A percentile compares a stretch with the other conserved stretches of the same genome.
Evolutionary conservation across 2,329 filamentous ascomycete genomes (phyloP).

Genomic region (Sclerotinia nivalis): DNA sequence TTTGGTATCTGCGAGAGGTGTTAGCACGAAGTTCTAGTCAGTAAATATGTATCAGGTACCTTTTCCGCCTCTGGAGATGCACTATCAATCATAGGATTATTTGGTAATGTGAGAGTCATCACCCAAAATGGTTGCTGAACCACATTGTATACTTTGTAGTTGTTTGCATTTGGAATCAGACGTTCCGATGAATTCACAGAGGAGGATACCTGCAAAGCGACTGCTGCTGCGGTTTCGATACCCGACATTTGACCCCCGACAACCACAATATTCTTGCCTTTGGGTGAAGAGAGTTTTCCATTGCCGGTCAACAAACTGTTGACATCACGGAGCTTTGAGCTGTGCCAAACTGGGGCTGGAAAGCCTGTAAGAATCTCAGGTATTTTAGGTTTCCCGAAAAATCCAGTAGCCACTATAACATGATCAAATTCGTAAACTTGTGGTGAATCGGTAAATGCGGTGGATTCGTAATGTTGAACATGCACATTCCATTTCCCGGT

Average conservation of each 20-base stretch:
- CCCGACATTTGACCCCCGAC: conserved; percentile 84
- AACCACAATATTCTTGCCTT: conserved; percentile 65
- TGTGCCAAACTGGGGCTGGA: conserved; percentile 60
- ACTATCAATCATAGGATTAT: conserved; percentile 32
- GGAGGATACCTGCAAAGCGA: conserved; percentile 71
- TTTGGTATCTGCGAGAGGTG: conserved; percentile 41
- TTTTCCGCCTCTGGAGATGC: conserved; percentile 32
- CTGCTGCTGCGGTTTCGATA: conserved; percentile 71
- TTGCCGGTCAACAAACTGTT: conserved; percentile 48
- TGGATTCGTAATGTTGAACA: conserved; percentile 16
- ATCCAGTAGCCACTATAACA: conserved; percentile 72
- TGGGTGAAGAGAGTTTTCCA: conserved; percentile 35
- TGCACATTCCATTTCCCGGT: conserved; percentile 32
- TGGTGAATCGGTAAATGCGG: not conserved
- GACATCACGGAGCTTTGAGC: conserved; percentile 63
- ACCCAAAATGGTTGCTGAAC: conserved; percentile 71
- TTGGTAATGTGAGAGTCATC: conserved; percentile 55
- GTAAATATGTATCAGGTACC: conserved; percentile 16
- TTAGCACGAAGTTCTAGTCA: conserved; percentile 28
- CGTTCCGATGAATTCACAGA: conserved; percentile 54
- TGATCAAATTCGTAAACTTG: conserved; percentile 58
- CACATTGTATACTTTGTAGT: conserved; percentile 66
- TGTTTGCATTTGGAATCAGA: conserved; percentile 48
- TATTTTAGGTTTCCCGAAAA: conserved; percentile 65
- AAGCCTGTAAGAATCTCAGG: conserved; percentile 47